phyloP scores from a whole-genome alignment of 768 basidiomycete species.

The Hericium erinaceus region DNA sequence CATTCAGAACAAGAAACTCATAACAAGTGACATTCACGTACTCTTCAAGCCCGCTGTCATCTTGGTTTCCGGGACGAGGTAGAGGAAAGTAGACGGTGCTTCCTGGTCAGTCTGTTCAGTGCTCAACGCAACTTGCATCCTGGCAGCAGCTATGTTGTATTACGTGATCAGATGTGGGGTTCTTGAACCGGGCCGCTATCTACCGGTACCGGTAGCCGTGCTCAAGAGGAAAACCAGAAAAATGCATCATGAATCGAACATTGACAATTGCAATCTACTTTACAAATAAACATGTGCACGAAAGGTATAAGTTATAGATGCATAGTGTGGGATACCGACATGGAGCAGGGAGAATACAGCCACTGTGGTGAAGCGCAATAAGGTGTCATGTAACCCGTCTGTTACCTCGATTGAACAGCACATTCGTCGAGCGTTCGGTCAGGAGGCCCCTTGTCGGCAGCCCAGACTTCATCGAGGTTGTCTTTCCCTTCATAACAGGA shows the following conservation, averaged over 20 bases:
- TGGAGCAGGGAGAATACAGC: too few species aligned
- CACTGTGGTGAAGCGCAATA: too few species aligned
- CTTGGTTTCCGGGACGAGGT: not conserved
- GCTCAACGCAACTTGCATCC: too few species aligned
- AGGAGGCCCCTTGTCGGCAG: conserved; percentile 19
- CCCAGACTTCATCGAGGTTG: conserved; percentile 10
- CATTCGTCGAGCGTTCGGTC: conserved; percentile 27
- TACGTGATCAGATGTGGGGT: too few species aligned
- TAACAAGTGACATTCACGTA: not conserved
- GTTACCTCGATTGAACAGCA: conserved; percentile 15
- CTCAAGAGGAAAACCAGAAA: too few species aligned
- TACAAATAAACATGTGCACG: not conserved
- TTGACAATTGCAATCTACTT: too few species aligned
- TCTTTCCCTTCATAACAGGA: conserved; percentile 14
- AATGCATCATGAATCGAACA: too few species aligned
- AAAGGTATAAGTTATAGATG: not conserved
- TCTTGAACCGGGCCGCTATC: too few species aligned
- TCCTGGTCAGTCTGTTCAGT: too few species aligned
- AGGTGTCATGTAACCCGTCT: not conserved
- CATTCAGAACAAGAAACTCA: not conserved
- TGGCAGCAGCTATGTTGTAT: too few species aligned
- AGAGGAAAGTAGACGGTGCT: not conserved
- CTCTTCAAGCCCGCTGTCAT: conserved; percentile 17
- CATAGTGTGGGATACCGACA: not conserved
- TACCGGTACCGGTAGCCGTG: too few species aligned